Evolutionary conservation across 352 stramenopile genomes (phyloP).

Genomic region (Albugo laibachii): DNA sequence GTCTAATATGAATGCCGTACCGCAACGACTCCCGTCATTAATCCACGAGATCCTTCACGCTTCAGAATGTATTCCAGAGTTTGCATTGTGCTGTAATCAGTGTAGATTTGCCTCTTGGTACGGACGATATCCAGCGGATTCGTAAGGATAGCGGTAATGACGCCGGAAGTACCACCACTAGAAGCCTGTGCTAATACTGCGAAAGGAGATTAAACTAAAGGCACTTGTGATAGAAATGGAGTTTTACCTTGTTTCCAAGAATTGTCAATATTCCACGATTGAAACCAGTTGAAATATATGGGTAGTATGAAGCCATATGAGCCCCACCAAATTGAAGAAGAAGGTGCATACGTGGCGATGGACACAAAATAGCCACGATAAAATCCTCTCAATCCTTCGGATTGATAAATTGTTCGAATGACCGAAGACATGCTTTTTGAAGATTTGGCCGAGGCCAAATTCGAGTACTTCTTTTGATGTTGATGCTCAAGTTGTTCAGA

Average conservation of each 20-base stretch:
- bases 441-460: no score
- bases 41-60: slow-evolving; percentile 39
- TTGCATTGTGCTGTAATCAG: slow-evolving; percentile 63
- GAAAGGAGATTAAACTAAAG: neutral
- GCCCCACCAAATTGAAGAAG: slow-evolving; percentile 74
- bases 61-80: slow-evolving; percentile 71
- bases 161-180: slow-evolving; percentile 48
- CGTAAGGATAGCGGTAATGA: slow-evolving; percentile 60
- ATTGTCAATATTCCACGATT: slow-evolving; percentile 28
- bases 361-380: slow-evolving; percentile 70
- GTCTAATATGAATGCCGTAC: slow-evolving; percentile 14
- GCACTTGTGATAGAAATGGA: neutral
- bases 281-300: slow-evolving; percentile 40
- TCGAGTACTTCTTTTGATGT: slow-evolving; percentile 14
- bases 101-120: slow-evolving; percentile 71
- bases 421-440: slow-evolving; percentile 1
- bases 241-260: slow-evolving; percentile 66
- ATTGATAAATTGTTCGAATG: slow-evolving; percentile 31
- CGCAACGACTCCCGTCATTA: slow-evolving; percentile 66
- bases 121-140: slow-evolving; percentile 82
- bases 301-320: slow-evolving; percentile 68
- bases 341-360: slow-evolving; percentile 73
- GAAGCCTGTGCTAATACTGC: slow-evolving; percentile 54
- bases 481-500: slow-evolving; percentile 45
- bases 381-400: slow-evolving; percentile 53